Base-by-base conservation (phyloP, 1,284 basidiomycete species). In the Singerocomus inundabilis region DNA sequence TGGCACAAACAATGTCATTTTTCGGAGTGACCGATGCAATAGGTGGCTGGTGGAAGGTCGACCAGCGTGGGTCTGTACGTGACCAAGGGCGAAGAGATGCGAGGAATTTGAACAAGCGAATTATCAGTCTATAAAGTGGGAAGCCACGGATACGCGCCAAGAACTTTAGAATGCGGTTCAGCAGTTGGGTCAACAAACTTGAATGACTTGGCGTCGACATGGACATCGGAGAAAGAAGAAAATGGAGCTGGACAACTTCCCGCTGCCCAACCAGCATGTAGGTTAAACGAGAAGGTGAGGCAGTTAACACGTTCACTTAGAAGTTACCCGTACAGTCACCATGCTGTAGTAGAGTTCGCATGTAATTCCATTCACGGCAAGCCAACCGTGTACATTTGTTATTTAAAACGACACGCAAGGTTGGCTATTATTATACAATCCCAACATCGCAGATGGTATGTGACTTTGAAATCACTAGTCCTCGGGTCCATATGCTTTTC, bases 81-180 rank as follows among this genome's bases (percentile, higher is more conserved):
- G 34, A n/a, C 39, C 42, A 18, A 31, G 29, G 58, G 41, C 25
- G 25, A 21, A 51, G 26, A 29, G 52, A 57, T 5, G 36, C 12
- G 28, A 54, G 39, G 39, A 53, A 47, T 25, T 44, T 44, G 38
- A 55, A 47, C 4, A 57, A 48, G 15, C 48, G 45, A 12, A 49
- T 49, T 31, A 50, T 43, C 10, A 52, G 16, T 36, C 39, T 49
- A 2, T 35, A n/a, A n/a, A 48, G 7, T 29, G 45, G 24, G 5
- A 43, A 29, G 33, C 42, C 35, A 2, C 44, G 56, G 15, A 40
- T 35, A 29, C 40, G 45, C 6, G 21, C 25, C 18, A 50, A 8
- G 24, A 49, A 35, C 8, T 47, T 51, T 28, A 57, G 46, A 11
- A 63, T 26, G 15, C 46, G 45, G 9, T 33, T 33, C 25, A 62